phyloP scores from a whole-genome alignment of 768 basidiomycete species.

The Ramaria rubella region DNA sequence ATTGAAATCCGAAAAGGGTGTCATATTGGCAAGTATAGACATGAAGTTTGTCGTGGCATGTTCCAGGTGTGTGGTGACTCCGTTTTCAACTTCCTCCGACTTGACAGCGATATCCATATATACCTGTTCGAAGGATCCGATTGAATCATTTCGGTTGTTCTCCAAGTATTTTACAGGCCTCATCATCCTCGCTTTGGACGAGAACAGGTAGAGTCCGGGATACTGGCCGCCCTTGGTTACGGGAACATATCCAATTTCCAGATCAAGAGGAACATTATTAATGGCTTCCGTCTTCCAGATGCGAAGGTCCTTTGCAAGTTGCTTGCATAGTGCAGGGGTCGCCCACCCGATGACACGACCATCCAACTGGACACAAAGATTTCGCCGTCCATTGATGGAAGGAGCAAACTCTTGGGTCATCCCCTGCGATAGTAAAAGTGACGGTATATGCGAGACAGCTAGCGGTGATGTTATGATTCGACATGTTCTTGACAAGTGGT shows the following conservation, averaged over 20 bases:
- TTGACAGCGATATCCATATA: constrained; percentile 98
- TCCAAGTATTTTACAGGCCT: constrained; percentile 87
- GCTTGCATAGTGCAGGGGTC: constrained; percentile 58
- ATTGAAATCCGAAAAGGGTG: constrained; percentile 99
- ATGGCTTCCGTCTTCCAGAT: constrained; percentile 91
- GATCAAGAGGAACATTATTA: constrained; percentile 78
- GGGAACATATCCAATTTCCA: constrained; percentile 88
- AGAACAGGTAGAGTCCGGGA: constrained; percentile 91
- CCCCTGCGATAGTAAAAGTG: constrained; percentile 77
- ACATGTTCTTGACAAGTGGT: constrained; percentile 92
- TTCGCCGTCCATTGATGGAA: constrained; percentile 72
- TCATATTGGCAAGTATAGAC: constrained; percentile 94
- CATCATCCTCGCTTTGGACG: constrained; percentile 90
- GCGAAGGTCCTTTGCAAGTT: constrained; percentile 79
- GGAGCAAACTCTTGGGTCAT: constrained; percentile 89
- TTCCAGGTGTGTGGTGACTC: constrained; percentile 86
- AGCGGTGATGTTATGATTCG: constrained; percentile 79
- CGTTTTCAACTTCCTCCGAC: constrained; percentile 72
- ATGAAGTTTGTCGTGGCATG: constrained; percentile 92
- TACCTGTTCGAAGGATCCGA: constrained; percentile 97
- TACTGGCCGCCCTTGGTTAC: constrained; percentile 91
- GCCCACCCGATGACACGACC: constrained; percentile 95
- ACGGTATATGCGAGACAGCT: constrained; percentile 69
- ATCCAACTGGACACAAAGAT: constrained; percentile 90
- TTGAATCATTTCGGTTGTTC: constrained; percentile 81